phyloP scores from a whole-genome alignment of 371 early-diverging fungal genomes.

The Mucor racemosus region DNA sequence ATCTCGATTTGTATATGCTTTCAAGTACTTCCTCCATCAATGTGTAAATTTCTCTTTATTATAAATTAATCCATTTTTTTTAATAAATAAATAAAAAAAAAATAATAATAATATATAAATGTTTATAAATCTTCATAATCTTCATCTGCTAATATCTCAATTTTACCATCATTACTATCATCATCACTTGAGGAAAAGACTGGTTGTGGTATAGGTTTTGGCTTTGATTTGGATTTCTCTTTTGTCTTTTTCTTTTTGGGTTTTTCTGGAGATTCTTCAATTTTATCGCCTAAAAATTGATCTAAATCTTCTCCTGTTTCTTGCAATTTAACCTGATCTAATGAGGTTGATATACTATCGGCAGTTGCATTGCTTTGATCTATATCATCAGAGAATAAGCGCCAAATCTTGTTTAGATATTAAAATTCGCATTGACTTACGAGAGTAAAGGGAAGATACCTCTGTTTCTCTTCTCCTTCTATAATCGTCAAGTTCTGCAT shows the following conservation, averaged over 20 bases:
- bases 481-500: slow-evolving; percentile 53
- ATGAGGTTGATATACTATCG: slow-evolving; percentile 15
- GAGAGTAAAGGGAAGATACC: slow-evolving; percentile 45
- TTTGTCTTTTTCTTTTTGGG: slow-evolving; percentile 4
- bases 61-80: background rate
- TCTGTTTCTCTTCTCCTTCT: slow-evolving; percentile 44
- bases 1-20: slow-evolving; percentile 1
- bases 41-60: slow-evolving; percentile 3
- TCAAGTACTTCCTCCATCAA: background rate
- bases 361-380: slow-evolving; percentile 2
- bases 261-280: background rate
- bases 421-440: slow-evolving; percentile 14
- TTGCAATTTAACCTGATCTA: slow-evolving; percentile 28
- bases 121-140: slow-evolving; percentile 38
- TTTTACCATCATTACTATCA: slow-evolving; percentile 19
- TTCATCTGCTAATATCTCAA: slow-evolving; percentile 48
- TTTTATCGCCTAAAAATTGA: slow-evolving; percentile 26
- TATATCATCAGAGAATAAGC: background rate
- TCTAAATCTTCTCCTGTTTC: slow-evolving; percentile 30
- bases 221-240: background rate
- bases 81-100: slow-evolving; percentile 1
- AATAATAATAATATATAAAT: background rate
- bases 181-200: slow-evolving; percentile 9
- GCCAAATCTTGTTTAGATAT: background rate
- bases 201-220: slow-evolving; percentile 3